Conservation (phyloP, 805 yeast species). For the Limtongia smithiae region DNA sequence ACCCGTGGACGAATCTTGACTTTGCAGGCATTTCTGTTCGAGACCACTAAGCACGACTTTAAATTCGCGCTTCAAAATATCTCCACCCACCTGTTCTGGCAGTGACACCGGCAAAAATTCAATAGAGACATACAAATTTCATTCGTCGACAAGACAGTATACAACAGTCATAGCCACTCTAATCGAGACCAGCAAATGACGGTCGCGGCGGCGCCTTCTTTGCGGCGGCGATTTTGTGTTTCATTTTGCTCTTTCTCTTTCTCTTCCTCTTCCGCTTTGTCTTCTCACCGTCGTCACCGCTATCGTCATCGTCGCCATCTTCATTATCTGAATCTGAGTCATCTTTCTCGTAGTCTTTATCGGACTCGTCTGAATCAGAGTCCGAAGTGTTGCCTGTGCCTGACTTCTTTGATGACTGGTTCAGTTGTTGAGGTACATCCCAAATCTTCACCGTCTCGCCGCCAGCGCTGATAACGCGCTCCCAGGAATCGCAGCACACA, state of each 20-base stretch:
- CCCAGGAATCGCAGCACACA: constrained; percentile 76
- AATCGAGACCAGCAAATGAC: constrained; percentile 11
- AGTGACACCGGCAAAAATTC: too few relatives aligned
- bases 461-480: constrained; percentile 75
- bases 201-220: constrained; percentile 5
- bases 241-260: constrained; percentile 21
- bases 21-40: too few relatives aligned
- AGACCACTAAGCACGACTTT: too few relatives aligned
- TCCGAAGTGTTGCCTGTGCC: constrained; percentile 14
- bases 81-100: too few relatives aligned
- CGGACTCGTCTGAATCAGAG: constrained; percentile 34
- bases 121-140: too few relatives aligned
- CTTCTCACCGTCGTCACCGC: constrained; percentile 45
- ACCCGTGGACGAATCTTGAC: too few relatives aligned
- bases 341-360: constrained; percentile 38
- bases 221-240: constrained; percentile 36
- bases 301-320: constrained; percentile 44
- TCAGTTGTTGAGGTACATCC: constrained; percentile 39
- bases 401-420: background rate
- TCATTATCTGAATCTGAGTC: constrained; percentile 39
- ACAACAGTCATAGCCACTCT: too few relatives aligned
- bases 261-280: constrained; percentile 35
- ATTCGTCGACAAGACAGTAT: too few relatives aligned
- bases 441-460: constrained; percentile 80
- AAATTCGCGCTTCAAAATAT: too few relatives aligned